Conservation (phyloP, 257 asterid genomes). For the Linderniella brevidens region DNA sequence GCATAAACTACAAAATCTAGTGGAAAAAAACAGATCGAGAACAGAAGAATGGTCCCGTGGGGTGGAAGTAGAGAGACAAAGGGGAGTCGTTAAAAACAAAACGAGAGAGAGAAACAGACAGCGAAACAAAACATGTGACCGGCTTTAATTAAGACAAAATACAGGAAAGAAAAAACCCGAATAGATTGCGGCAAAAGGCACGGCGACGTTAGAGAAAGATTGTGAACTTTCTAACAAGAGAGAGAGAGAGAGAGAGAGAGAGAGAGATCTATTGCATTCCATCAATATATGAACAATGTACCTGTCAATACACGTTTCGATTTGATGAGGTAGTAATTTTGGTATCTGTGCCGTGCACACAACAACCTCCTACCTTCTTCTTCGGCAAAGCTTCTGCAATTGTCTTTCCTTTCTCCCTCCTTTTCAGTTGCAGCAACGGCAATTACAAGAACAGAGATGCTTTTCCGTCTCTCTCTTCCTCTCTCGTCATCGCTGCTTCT, state of each 20-base stretch:
- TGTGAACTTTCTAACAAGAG: too few relatives aligned
- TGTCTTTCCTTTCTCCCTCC: too few relatives aligned
- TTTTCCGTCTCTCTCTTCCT: constrained; percentile 27
- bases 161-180: constrained; percentile 29
- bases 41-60: constrained; percentile 9
- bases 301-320: too few relatives aligned
- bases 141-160: constrained; percentile 19
- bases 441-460: neutral
- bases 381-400: neutral
- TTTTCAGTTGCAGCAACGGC: too few relatives aligned
- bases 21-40: constrained; percentile 3
- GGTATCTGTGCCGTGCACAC: constrained; percentile 94
- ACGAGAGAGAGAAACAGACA: constrained; percentile 13
- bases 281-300: too few relatives aligned
- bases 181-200: constrained; percentile 78
- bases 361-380: constrained; percentile 42
- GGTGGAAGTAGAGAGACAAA: constrained; percentile 9
- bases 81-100: constrained; percentile 2
- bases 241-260: too few relatives aligned
- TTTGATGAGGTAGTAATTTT: constrained; percentile 66
- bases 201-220: constrained; percentile 25
- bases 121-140: too few relatives aligned
- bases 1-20: constrained; percentile 2
- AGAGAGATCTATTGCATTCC: too few relatives aligned
- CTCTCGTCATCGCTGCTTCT: constrained; percentile 23